These are phyloP conservation scores for Fusarium vanettenii DNA, from an alignment of 2,329 filamentous ascomycete genomes.

Conservation along the genomic window DNA sequence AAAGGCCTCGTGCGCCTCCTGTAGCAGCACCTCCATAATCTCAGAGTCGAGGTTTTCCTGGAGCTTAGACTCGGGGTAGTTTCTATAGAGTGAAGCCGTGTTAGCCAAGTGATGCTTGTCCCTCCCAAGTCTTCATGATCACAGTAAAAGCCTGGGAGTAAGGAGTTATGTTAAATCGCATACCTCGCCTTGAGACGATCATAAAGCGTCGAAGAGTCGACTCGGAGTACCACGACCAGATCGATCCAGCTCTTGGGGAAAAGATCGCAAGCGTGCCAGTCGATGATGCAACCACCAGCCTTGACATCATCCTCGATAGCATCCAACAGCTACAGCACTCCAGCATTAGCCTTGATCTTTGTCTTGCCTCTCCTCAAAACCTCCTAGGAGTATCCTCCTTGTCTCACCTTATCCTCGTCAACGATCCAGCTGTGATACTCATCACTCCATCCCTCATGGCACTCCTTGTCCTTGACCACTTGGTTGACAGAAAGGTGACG, in stretches of 20 bases:
- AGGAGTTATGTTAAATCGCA: conserved; percentile 19
- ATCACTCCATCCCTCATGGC: conserved; percentile 89
- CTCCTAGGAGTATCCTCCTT: neutral
- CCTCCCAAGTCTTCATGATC: neutral
- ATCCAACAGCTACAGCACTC: conserved; percentile 75
- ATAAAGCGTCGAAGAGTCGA: conserved; percentile 82
- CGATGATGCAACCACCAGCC: conserved; percentile 86
- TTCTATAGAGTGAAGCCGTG: conserved; percentile 56
- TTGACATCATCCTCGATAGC: conserved; percentile 85
- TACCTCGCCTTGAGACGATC: conserved; percentile 83
- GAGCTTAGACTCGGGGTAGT: conserved; percentile 87
- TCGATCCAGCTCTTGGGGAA: conserved; percentile 96
- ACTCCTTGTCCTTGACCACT: conserved; percentile 87
- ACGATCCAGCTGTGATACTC: conserved; percentile 91
- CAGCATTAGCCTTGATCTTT: conserved; percentile 12
- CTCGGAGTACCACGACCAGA: conserved; percentile 89
- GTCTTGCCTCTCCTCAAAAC: neutral
- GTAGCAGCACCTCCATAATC: conserved; percentile 94
- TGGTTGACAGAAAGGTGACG: conserved; percentile 91
- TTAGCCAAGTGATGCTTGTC: conserved; percentile 1
- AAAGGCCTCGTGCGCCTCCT: conserved; percentile 90
- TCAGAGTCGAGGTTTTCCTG: conserved; percentile 97
- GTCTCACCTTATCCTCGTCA: conserved; percentile 89
- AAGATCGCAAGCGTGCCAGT: conserved; percentile 98
- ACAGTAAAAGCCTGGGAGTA: neutral